Conservation (phyloP, 129 eudicot species). For the Arctium minus region DNA sequence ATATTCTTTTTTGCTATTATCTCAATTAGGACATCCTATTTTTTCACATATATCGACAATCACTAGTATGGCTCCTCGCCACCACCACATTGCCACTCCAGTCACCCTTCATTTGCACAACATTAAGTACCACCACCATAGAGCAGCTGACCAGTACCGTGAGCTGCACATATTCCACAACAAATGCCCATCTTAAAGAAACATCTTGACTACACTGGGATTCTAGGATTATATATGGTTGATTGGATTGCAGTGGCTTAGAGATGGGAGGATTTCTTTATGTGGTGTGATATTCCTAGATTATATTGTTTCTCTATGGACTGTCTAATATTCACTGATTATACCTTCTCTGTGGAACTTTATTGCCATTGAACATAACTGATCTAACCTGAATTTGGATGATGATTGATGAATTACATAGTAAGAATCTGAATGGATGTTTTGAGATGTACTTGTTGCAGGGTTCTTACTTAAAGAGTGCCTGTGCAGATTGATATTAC, state of each 20-base stretch:
- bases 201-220: no score
- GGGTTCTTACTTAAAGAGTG: no score
- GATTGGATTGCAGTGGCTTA: not conserved
- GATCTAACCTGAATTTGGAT: not conserved
- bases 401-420: no score
- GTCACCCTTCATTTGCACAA: not conserved
- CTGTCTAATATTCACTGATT: not conserved
- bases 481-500: no score
- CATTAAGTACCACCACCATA: not conserved
- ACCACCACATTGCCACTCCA: not conserved
- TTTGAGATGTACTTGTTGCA: not conserved
- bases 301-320: not conserved
- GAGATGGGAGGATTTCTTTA: not conserved
- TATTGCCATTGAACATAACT: not conserved
- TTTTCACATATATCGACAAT: not conserved
- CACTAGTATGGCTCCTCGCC: not conserved
- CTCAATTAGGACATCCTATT: not conserved
- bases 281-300: not conserved
- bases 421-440: not conserved
- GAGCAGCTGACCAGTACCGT: not conserved
- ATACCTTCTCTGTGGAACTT: not conserved
- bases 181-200: no score
- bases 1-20: slow-evolving; percentile 1
- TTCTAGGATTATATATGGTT: not conserved
- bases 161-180: not conserved